Evolutionary conservation across 2,329 filamentous ascomycete genomes (phyloP).

Genomic region (Juglanconis sp.): DNA sequence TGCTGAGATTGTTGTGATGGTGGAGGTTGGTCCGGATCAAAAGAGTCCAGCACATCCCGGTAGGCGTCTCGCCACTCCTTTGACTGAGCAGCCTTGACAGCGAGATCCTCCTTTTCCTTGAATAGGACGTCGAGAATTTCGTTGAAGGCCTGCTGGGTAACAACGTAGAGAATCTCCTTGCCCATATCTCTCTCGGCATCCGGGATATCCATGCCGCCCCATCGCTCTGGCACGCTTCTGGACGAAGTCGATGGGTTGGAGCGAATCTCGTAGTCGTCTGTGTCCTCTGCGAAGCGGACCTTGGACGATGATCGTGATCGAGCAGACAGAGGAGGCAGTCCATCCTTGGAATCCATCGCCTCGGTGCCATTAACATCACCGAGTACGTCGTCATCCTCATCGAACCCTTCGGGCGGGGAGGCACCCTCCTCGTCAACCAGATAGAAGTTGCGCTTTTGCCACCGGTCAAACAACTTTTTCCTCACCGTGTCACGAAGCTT

Average conservation of each 20-base stretch:
- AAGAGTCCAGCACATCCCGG: constrained; percentile 43
- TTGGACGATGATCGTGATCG: constrained; percentile 75
- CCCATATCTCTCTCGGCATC: constrained; percentile 79
- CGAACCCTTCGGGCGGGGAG: constrained; percentile 60
- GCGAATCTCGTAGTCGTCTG: constrained; percentile 64
- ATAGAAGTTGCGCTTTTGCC: constrained; percentile 76
- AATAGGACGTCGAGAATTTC: constrained; percentile 88
- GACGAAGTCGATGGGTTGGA: constrained; percentile 74
- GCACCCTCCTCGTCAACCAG: constrained; percentile 81
- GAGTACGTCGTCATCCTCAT: constrained; percentile 56
- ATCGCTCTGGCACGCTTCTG: constrained; percentile 67
- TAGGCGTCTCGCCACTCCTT: constrained; percentile 58
- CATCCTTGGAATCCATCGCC: constrained; percentile 43
- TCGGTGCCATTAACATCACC: constrained; percentile 32
- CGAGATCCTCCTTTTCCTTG: constrained; percentile 72
- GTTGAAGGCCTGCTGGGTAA: constrained; percentile 89
- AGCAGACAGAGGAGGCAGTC: constrained; percentile 39
- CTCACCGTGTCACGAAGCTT: constrained; percentile 40
- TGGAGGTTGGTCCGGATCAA: constrained; percentile 29
- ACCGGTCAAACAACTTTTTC: constrained; percentile 63
- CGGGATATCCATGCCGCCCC: constrained; percentile 75
- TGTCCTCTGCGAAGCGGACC: constrained; percentile 71
- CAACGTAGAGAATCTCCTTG: constrained; percentile 85
- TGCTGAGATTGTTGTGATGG: constrained; percentile 1
- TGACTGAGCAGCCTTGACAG: constrained; percentile 64